phyloP scores from a whole-genome alignment of 441 rosid genomes.

The Mallotus repandus region DNA sequence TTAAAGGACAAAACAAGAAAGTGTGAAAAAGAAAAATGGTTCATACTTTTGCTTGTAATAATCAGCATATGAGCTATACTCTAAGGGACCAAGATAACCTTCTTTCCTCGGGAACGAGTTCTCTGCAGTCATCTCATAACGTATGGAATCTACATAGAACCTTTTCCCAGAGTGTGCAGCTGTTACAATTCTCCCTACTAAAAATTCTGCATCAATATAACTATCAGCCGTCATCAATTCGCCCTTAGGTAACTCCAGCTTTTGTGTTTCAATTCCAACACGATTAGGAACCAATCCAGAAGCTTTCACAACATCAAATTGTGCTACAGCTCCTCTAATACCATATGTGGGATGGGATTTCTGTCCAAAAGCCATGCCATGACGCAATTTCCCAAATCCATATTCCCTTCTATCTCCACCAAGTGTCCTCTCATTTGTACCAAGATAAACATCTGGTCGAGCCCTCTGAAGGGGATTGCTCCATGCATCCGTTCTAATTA shows the following conservation, averaged over 20 bases:
- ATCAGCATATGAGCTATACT: constrained; percentile 94
- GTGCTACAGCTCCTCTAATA: constrained; percentile 98
- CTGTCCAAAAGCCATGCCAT: constrained; percentile 83
- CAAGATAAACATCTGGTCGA: constrained; percentile 98
- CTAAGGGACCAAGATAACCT: constrained; percentile 99
- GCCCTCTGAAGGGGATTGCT: constrained; percentile 98
- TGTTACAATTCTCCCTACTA: constrained; percentile 86
- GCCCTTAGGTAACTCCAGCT: constrained; percentile 44
- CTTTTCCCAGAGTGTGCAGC: constrained; percentile 99
- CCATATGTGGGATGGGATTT: constrained; percentile 99
- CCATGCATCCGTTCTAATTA: constrained; percentile 70
- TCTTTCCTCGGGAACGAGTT: constrained; percentile 97
- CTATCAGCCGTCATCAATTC: constrained; percentile 90
- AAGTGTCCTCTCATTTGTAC: constrained; percentile 97
- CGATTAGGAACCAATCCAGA: constrained; percentile 82
- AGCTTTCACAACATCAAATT: constrained; percentile 92
- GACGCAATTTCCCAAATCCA: constrained; percentile 96
- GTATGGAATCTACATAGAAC: constrained; percentile 89
- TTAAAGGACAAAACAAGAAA: neutral
- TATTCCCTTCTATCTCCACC: constrained; percentile 99
- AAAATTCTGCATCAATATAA: constrained; percentile 48
- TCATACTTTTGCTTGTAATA: constrained; percentile 96
- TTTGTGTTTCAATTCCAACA: constrained; percentile 44
- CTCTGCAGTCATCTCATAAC: constrained; percentile 92
- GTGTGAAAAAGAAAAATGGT: constrained; percentile 1